These are phyloP conservation scores for Coemansia sp. DNA, from an alignment of 192 early-diverging fungal genomes.

Conservation along the genomic window DNA sequence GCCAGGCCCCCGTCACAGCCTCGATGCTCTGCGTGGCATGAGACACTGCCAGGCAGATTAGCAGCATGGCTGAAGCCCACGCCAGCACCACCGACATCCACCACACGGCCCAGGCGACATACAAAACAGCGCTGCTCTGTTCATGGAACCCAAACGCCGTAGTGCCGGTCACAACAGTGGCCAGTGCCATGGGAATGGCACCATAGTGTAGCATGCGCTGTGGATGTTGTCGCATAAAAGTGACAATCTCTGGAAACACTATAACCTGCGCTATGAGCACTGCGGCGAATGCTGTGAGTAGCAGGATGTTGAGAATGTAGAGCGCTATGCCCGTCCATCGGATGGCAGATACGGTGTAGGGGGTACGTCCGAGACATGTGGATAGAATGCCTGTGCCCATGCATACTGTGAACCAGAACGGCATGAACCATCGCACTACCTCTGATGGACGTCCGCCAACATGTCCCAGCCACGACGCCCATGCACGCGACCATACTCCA, in stretches of 20 bases:
- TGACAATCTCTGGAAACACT: conserved; percentile 24
- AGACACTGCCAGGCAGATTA: conserved; percentile 36
- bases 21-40: conserved; percentile 28
- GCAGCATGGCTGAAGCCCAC: not conserved
- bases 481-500: not conserved
- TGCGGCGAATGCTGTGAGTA: conserved; percentile 12
- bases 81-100: conserved; percentile 37
- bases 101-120: conserved; percentile 32
- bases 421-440: conserved; percentile 45
- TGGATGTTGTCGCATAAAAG: conserved; percentile 36
- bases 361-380: conserved; percentile 20
- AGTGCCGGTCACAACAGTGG: conserved; percentile 26
- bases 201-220: conserved; percentile 49
- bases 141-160: not conserved
- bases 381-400: conserved; percentile 56
- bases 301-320: conserved; percentile 31
- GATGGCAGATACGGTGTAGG: conserved; percentile 23
- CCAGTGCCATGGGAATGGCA: conserved; percentile 49
- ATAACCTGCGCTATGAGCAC: conserved; percentile 23
- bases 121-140: not conserved
- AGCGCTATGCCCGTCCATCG: conserved; percentile 13
- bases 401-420: conserved; percentile 52
- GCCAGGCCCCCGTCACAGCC: conserved; percentile 34
- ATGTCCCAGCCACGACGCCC: not conserved
- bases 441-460: not conserved